Percentiles rank a stretch among this genome's conserved stretches.
phyloP scores from a whole-genome alignment of 164 flowering plant genomes.

The Macadamia integrifolia region DNA sequence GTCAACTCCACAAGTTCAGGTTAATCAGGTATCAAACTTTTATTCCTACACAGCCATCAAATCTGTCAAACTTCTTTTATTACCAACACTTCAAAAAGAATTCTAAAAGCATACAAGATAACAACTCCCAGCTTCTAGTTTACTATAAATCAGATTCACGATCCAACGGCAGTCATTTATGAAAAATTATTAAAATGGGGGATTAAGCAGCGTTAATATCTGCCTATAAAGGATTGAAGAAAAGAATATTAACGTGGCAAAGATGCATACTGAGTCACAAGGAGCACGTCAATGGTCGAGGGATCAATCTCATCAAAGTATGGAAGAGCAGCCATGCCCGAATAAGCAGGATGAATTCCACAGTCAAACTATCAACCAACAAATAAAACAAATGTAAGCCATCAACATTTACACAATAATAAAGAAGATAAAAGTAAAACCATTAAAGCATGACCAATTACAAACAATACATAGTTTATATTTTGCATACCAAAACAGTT shows the following conservation, averaged over 20 bases:
- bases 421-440: no score
- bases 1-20: no score
- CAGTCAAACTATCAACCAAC: constrained; percentile 66
- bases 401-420: background rate
- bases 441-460: background rate
- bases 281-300: constrained; percentile 81
- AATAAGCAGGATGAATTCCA: constrained; percentile 94
- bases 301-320: constrained; percentile 99
- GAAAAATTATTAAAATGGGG: no score
- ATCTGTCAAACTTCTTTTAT: no score
- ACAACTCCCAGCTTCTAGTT: no score
- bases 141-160: no score
- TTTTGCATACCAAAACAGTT: constrained; percentile 19
- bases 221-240: constrained; percentile 44
- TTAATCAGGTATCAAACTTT: no score
- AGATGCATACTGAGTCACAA: constrained; percentile 82
- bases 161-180: no score
- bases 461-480: background rate
- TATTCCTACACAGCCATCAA: no score
- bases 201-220: constrained; percentile 59
- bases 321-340: constrained; percentile 96
- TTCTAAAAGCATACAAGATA: background rate
- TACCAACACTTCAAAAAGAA: background rate
- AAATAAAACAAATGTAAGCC: background rate
- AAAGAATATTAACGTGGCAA: background rate